Evolutionary conservation across 2,329 filamentous ascomycete genomes (phyloP), one percentile per base, ranked within the genome.

Genomic region (Peltaster fructicola): DNA sequence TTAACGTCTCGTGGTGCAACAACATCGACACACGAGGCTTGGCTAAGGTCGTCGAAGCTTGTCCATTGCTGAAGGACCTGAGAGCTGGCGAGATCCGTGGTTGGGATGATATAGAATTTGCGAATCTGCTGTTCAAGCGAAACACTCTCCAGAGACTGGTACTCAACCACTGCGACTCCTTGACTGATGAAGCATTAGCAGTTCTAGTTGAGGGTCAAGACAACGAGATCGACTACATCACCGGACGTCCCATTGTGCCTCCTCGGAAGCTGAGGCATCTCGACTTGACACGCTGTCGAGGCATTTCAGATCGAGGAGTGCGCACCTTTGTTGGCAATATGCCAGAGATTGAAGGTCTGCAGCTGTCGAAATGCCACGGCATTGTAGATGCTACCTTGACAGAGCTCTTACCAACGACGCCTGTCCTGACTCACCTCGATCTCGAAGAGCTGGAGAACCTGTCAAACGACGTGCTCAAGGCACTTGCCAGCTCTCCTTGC

Each of bases 1-100:
- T 95, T 36, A 90, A 93, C 41, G 68, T 95, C 11, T 91, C 82
- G 1, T 95, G 85, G 81, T 98, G 88, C 54, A 73, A 72, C 36
- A 75, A 81, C 32, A 70, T 93, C 44, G 75, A 88, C 42, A 75
- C 79, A 6, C 59, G 66, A 8, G 84, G 82, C 4, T 56, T 95
- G 26, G 68, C 63, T 34, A 65, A 65, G 25, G 64, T 98, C 2
- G 56, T 93, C 1, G 60, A 75, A 31, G 65, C 65, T 2, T 95
- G 88, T 43, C 59, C 63, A 0, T 71, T 62, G 26, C 55, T 98
- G 27, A 74, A 60, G 26, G 84, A 95, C 39, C 57, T 98, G 15
- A 68, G 81, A 30, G 81, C 77, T 7, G 74, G 79, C 22, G 82
- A 92, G 49, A 65, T 92, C 14, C 63, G 61, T 28, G 81, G 82